Evolutionary conservation across 208 protist species (phyloP), one percentile per base, ranked within the genome.

Genomic region (Leishmania tropica): DNA sequence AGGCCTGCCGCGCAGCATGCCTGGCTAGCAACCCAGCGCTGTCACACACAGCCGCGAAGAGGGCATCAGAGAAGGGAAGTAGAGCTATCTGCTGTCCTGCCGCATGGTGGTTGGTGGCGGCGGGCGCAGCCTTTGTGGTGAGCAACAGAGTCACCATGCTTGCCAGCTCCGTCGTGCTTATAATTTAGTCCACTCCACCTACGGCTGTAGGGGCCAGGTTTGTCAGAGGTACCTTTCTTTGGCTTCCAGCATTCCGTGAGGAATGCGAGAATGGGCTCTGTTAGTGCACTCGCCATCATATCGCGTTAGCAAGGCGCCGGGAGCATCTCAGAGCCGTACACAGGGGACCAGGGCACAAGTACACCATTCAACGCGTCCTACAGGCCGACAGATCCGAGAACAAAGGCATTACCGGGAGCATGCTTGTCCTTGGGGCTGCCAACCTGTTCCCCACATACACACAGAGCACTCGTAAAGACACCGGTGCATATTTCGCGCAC

Each of bases 91-190:
- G 0, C 90, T 88, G 53, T 86, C 67, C 90, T 70, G 91, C 83
- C 2, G 92, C 88, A 80, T 96, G 89, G 48, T 85, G 83, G 80
- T 96, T 94, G 13, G 85, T 93, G 35, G 86, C 92, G 37, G 93
- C 87, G 56, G 91, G 94, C 31, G 58, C 73, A 1, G 84, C 85
- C 19, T 65, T 40, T 0, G 31, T 73, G 11, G n/a, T 1, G 76
- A 89, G 86, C 64, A 92, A 75, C 45, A 83, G 75, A 28, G 93
- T 73, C 0, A 80, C 79, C 5, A 89, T 89, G 19, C 81, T 86
- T n/a, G 90, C 89, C n/a, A 94, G 64, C 79, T 93, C 89, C 37
- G 88, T 77, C 71, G 89, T 88, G 80, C 89, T 91, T 74, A 92
- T 88, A 54, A 87, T 85, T 11, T 86, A 54, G 81, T 93, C 92